phyloP scores from a whole-genome alignment of 257 asterid species.

The Plantago ovata region DNA sequence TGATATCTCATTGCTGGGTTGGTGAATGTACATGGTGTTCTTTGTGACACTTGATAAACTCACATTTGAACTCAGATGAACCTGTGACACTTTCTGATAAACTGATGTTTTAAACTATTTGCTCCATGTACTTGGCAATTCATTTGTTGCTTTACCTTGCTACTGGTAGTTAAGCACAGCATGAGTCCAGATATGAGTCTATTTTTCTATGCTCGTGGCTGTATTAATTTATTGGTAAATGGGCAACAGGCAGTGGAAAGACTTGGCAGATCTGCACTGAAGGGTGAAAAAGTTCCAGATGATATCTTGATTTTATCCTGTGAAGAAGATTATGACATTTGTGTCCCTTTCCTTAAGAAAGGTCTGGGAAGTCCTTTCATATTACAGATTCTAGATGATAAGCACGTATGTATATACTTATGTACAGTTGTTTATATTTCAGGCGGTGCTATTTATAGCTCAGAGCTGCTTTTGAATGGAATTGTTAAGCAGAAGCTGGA shows the following conservation, averaged over 20 bases:
- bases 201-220: neutral
- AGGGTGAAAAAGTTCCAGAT: conserved; percentile 50
- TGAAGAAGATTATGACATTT: conserved; percentile 82
- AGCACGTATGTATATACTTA: conserved; percentile 9
- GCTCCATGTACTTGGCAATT: neutral
- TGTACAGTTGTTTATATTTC: conserved; percentile 29
- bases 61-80: too few species aligned
- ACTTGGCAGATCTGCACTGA: conserved; percentile 71
- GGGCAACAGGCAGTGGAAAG: conserved; percentile 76
- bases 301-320: conserved; percentile 80
- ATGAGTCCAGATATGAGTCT: neutral
- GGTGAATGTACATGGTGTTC: too few species aligned
- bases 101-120: neutral
- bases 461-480: conserved; percentile 91
- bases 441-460: conserved; percentile 78
- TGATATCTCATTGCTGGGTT: too few species aligned
- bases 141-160: neutral
- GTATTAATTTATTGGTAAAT: conserved; percentile 18
- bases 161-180: too few species aligned
- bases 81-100: too few species aligned
- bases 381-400: neutral
- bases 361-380: conserved; percentile 38
- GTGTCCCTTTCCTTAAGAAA: conserved; percentile 85
- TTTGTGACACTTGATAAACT: too few species aligned
- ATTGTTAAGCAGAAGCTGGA: conserved; percentile 93